These are phyloP conservation scores for Malus orientalis DNA, from an alignment of 306 rosid species.

Conservation along the genomic window DNA sequence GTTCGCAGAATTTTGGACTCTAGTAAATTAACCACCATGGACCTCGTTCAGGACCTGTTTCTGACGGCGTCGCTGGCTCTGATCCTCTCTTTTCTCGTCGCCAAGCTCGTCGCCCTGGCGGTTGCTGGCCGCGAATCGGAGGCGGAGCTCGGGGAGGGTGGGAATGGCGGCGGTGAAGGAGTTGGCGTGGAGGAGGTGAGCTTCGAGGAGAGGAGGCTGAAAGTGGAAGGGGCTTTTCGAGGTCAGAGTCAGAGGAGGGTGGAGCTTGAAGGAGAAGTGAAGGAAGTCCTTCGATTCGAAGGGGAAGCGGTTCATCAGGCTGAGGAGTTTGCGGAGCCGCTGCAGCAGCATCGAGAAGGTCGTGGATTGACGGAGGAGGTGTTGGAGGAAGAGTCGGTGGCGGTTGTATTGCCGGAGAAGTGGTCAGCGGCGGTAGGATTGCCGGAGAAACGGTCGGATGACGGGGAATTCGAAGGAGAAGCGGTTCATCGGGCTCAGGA, in stretches of 20 bases:
- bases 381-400: background rate
- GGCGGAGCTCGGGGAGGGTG: background rate
- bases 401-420: background rate
- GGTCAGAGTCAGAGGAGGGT: conserved; percentile 29
- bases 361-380: background rate
- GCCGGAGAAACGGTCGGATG: background rate
- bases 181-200: conserved; percentile 5
- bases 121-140: conserved; percentile 16
- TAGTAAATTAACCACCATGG: conserved; percentile 30
- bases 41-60: conserved; percentile 42
- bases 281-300: conserved; percentile 11
- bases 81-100: conserved; percentile 44
- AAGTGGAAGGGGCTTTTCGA: conserved; percentile 15
- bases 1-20: background rate
- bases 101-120: conserved; percentile 48
- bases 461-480: background rate
- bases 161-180: background rate
- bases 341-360: background rate
- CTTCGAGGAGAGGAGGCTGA: conserved; percentile 20
- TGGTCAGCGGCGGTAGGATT: background rate
- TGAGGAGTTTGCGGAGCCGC: conserved; percentile 9
- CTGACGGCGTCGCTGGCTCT: conserved; percentile 44
- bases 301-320: background rate
- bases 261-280: conserved; percentile 9
- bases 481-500: conserved; percentile 1